Conservation (phyloP, 2,329 filamentous ascomycete genomes). For the Blastomyces silverae region DNA sequence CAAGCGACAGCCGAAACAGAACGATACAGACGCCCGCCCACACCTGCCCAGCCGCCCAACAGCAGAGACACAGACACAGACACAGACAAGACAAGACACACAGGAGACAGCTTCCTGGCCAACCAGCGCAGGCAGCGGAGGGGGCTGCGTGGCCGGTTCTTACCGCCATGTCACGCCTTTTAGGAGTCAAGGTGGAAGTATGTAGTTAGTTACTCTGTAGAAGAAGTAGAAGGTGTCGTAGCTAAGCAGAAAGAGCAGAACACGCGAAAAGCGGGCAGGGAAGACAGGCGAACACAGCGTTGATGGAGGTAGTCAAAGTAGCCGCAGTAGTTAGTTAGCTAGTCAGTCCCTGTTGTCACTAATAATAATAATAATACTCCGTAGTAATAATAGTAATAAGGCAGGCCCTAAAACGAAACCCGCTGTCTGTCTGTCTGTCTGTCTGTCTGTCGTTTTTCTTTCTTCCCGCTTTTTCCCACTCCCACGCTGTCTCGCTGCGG, state of each 20-base stretch:
- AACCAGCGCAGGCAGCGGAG: background rate
- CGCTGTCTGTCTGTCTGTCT: background rate
- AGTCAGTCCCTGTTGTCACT: too few relatives aligned
- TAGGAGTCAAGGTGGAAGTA: background rate
- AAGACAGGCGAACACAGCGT: background rate
- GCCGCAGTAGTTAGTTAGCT: too few relatives aligned
- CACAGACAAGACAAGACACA: too few relatives aligned
- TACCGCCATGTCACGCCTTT: background rate
- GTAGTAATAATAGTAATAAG: too few relatives aligned
- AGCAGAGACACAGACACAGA: background rate
- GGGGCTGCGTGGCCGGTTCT: background rate
- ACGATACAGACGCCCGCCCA: slow-evolving; percentile 19
- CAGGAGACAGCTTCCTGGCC: background rate
- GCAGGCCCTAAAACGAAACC: background rate
- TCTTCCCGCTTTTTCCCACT: background rate
- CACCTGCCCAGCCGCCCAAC: slow-evolving; percentile 22
- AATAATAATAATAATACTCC: too few relatives aligned
- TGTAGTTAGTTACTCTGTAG: too few relatives aligned
- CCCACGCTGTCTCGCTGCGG: slow-evolving; percentile 1
- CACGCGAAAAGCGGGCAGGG: background rate
- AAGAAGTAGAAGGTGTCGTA: background rate
- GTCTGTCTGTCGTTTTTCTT: too few relatives aligned
- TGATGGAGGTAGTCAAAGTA: background rate
- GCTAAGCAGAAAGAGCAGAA: background rate
- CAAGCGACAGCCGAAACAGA: slow-evolving; percentile 23